Base-by-base conservation (phyloP, 2,329 filamentous ascomycete species). In the Beauveria rudraprayagi region DNA sequence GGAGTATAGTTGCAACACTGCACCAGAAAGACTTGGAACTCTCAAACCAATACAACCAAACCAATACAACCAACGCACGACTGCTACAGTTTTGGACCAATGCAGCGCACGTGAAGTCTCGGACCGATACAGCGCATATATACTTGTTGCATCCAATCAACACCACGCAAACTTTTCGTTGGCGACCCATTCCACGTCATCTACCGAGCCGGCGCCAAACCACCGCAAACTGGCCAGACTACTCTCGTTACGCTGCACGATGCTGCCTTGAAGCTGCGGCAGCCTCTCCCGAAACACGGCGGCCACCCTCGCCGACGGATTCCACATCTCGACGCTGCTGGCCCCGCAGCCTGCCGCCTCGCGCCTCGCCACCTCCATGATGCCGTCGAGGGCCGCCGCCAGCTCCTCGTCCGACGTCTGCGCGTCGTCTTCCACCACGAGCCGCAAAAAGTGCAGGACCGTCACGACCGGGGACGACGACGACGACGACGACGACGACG, bases 111-210 rank as follows among this genome's bases (percentile, higher is more conserved):
- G 37, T 24, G 3, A 16, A 37, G 28, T 37, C 50, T 34, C n/a
- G 19, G n/a, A 24, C 14, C 5, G 5, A 22, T 46, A 6, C 16
- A 34, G 7, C 17, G 4, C 5, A 16, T 24, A 7, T 14, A 2
- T 1, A 2, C 30, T 4, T 4, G 16, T 30, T 34, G 17, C 48
- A 19, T 8, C 9, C 9, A 24, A 52, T 65, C 76, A 92, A 70
- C 87, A 91, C 89, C 89, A 93, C 1, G 79, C 88, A 74, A 83
- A 92, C 75, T 91, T 92, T 73, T 92, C 88, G 68, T 89, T 91
- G 14, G 79, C 83, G 56, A 91, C 74, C 89, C 90, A 93, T 55
- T 89, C 84, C 6, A 91, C 73, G 26, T 82, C 76, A 6, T 78
- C 76, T 1, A 72, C 76, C 1, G 75, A 68, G 5, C 78, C 82